A percentile compares a stretch with the other conserved stretches of the same genome.
phyloP scores from a whole-genome alignment of 2,329 filamentous ascomycete genomes.

The Huntiella abstrusa region DNA sequence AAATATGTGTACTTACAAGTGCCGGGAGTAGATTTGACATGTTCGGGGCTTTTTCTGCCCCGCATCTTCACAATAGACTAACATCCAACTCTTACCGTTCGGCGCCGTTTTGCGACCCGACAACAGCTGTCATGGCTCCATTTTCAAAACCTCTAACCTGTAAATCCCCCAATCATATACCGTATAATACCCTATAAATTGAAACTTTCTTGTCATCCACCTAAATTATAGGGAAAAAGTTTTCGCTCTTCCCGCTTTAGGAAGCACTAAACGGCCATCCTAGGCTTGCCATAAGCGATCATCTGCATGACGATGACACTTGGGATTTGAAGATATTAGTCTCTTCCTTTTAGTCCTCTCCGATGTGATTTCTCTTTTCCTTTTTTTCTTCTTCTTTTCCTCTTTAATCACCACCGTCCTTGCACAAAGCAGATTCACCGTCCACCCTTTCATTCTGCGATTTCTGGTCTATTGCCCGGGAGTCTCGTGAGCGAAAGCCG shows the following conservation, averaged over 20 bases:
- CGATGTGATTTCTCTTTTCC: neutral
- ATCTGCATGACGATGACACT: too few species aligned
- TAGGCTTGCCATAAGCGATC: too few species aligned
- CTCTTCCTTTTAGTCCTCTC: neutral
- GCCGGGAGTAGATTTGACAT: too few species aligned
- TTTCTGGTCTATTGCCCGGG: slow-evolving; percentile 1
- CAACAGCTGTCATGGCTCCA: too few species aligned
- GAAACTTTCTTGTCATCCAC: neutral
- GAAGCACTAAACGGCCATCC: neutral
- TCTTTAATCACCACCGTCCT: slow-evolving; percentile 1
- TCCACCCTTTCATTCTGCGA: neutral
- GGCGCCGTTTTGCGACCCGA: too few species aligned
- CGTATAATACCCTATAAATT: too few species aligned
- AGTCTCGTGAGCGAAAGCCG: slow-evolving; percentile 4
- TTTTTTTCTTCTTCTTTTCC: slow-evolving; percentile 1
- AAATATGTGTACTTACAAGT: too few species aligned
- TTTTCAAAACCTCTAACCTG: too few species aligned
- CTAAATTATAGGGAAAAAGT: slow-evolving; percentile 2
- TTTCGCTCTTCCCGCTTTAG: slow-evolving; percentile 2
- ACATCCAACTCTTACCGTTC: too few species aligned
- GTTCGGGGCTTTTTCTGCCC: too few species aligned
- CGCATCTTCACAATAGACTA: too few species aligned
- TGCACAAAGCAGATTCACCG: slow-evolving; percentile 1
- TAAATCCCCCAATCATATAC: too few species aligned
- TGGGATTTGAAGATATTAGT: neutral